These are phyloP conservation scores for Gastroboletus turbinatus DNA, from an alignment of 1,284 basidiomycete species.

Conservation along the genomic window DNA sequence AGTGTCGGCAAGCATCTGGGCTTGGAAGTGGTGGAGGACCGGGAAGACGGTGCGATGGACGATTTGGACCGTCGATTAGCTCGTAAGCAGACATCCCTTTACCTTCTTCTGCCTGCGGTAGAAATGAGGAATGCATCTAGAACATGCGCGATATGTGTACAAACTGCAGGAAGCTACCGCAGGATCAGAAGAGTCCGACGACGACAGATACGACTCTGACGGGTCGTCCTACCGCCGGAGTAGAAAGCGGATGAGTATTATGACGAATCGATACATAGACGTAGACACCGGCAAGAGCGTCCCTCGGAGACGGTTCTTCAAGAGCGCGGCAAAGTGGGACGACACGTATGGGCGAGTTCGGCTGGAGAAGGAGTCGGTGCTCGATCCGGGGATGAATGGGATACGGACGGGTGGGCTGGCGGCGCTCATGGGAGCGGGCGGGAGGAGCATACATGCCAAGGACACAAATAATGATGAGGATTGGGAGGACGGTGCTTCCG, in stretches of 20 bases:
- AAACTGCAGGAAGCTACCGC: slow-evolving; percentile 54
- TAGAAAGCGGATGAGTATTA: slow-evolving; percentile 63
- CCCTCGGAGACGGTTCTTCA: slow-evolving; percentile 55
- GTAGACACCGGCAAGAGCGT: slow-evolving; percentile 29
- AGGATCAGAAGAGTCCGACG: slow-evolving; percentile 45
- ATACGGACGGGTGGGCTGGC: slow-evolving; percentile 15
- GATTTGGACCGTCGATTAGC: slow-evolving; percentile 68
- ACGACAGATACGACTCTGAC: slow-evolving; percentile 54
- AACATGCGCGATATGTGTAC: slow-evolving; percentile 65
- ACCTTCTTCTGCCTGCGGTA: neutral
- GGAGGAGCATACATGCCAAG: slow-evolving; percentile 9
- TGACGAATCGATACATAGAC: slow-evolving; percentile 58
- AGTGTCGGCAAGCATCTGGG: slow-evolving; percentile 63
- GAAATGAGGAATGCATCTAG: slow-evolving; percentile 33
- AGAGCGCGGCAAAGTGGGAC: slow-evolving; percentile 47
- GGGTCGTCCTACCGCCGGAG: slow-evolving; percentile 39
- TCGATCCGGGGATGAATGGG: slow-evolving; percentile 17
- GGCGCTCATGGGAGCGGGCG: slow-evolving; percentile 30
- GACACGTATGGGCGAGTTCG: slow-evolving; percentile 25
- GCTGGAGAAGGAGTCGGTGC: slow-evolving; percentile 23
- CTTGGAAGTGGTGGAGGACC: slow-evolving; percentile 38
- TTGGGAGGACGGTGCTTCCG: slow-evolving; percentile 29
- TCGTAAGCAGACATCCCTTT: slow-evolving; percentile 45
- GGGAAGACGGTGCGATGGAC: slow-evolving; percentile 48
- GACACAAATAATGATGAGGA: slow-evolving; percentile 28